Percentiles rank a stretch among this genome's conserved stretches.
Evolutionary conservation across 805 yeast species (phyloP).

Genomic region (Saccharomycopsis sp.): DNA sequence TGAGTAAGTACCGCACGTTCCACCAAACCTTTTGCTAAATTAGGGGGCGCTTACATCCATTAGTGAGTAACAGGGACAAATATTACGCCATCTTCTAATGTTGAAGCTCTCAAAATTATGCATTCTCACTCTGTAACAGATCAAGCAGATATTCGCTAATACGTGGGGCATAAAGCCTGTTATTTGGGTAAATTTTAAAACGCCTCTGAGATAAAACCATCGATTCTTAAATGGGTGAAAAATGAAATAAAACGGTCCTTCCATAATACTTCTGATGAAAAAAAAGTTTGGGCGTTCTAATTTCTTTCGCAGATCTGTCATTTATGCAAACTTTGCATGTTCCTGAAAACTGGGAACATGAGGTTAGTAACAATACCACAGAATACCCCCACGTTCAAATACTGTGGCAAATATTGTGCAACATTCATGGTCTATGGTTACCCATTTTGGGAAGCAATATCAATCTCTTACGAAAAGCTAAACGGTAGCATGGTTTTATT

Average conservation of each 20-base stretch:
- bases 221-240: background rate
- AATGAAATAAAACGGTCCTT: background rate
- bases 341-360: background rate
- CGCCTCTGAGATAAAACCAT: background rate
- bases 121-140: too few relatives aligned
- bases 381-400: background rate
- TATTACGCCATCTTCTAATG: too few relatives aligned
- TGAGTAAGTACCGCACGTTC: too few relatives aligned
- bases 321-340: background rate
- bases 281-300: background rate
- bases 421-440: background rate
- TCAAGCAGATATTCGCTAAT: too few relatives aligned
- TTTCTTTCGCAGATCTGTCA: background rate
- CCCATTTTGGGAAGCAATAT: background rate
- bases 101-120: too few relatives aligned
- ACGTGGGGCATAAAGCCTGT: background rate
- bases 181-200: background rate
- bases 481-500: background rate
- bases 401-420: background rate
- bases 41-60: too few relatives aligned
- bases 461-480: background rate
- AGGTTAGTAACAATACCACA: background rate
- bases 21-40: too few relatives aligned
- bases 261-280: background rate
- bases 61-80: too few relatives aligned